A percentile compares a stretch with the other conserved stretches of the same genome.
Conservation (phyloP, 2,329 filamentous ascomycete genomes). For the Fusarium bactridioides region DNA sequence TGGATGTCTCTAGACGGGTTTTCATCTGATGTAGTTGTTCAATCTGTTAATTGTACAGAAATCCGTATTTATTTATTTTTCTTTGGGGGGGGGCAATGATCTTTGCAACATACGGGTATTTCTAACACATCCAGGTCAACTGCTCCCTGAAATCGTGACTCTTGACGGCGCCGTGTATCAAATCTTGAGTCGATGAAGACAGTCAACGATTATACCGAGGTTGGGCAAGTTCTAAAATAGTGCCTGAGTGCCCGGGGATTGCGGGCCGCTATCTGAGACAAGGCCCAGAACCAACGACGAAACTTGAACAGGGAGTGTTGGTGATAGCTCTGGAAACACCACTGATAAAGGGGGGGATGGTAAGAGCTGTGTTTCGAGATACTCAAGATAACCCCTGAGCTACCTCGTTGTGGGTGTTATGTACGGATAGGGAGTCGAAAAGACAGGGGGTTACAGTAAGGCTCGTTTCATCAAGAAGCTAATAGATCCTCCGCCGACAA, state of each 20-base stretch:
- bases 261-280: slow-evolving; percentile 18
- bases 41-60: background rate
- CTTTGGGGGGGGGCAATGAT: background rate
- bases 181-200: background rate
- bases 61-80: background rate
- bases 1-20: background rate
- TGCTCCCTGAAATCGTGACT: background rate
- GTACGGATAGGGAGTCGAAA: slow-evolving; percentile 33
- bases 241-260: background rate
- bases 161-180: background rate
- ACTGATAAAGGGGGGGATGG: background rate
- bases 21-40: background rate
- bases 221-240: background rate
- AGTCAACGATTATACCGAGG: background rate
- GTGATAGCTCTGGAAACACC: slow-evolving; percentile 1
- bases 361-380: slow-evolving; percentile 24
- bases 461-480: slow-evolving; percentile 41
- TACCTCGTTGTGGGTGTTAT: slow-evolving; percentile 23
- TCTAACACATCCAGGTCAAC: background rate
- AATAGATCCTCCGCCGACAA: slow-evolving; percentile 35
- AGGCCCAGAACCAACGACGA: background rate
- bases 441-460: slow-evolving; percentile 29
- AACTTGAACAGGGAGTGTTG: background rate
- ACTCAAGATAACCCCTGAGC: slow-evolving; percentile 18
- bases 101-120: background rate